phyloP scores from a whole-genome alignment of 768 basidiomycete species.

The Russula vinacea region DNA sequence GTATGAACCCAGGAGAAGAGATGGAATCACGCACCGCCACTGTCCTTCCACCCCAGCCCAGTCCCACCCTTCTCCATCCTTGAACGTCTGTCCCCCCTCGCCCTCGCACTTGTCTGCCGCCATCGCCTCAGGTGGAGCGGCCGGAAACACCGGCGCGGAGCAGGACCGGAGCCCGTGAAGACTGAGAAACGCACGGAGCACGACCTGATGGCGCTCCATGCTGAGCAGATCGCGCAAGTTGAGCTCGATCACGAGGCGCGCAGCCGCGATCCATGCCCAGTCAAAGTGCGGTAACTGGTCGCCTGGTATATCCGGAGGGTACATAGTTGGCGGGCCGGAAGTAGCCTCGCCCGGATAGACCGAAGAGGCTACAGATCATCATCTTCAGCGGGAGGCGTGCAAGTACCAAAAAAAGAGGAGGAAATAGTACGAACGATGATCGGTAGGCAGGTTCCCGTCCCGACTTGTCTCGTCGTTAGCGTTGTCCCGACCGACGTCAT shows the following conservation, averaged over 20 bases:
- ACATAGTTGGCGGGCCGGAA: conserved; percentile 28
- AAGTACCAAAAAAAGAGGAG: not conserved
- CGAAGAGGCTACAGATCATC: no score
- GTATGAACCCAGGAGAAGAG: not conserved
- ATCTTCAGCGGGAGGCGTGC: not conserved
- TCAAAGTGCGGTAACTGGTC: conserved; percentile 42
- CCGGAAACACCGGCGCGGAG: conserved; percentile 33
- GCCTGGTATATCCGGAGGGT: no score
- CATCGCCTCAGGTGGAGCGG: not conserved
- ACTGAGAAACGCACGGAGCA: conserved; percentile 32
- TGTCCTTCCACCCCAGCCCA: conserved; percentile 56
- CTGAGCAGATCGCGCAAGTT: conserved; percentile 46
- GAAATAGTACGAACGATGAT: not conserved
- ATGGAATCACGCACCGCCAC: conserved; percentile 46
- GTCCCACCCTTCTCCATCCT: conserved; percentile 48
- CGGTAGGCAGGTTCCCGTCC: not conserved
- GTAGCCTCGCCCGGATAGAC: not conserved
- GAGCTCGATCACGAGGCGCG: conserved; percentile 49
- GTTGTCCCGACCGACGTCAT: no score
- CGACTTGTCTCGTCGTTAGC: not conserved
- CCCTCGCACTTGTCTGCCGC: no score
- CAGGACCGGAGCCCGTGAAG: conserved; percentile 34
- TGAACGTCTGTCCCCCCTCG: not conserved
- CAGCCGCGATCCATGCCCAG: conserved; percentile 52
- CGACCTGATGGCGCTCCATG: conserved; percentile 27